Percentiles rank a stretch among this genome's conserved stretches.
These are phyloP conservation scores for Solanum hybrid DNA, from an alignment of 305 asterid genomes.

Conservation along the genomic window DNA sequence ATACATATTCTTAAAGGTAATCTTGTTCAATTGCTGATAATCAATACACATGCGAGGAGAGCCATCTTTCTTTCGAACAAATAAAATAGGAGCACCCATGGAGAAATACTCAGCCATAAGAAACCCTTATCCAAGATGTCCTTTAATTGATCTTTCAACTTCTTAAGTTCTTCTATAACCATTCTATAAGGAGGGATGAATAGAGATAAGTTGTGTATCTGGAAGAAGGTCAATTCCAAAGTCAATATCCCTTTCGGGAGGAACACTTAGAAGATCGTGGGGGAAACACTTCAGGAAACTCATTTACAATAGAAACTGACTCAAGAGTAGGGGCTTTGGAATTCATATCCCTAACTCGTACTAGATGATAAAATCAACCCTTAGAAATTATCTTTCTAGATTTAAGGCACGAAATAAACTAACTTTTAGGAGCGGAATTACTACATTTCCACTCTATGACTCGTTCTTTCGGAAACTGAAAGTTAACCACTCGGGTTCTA, in stretches of 20 bases:
- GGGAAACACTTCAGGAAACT: background rate
- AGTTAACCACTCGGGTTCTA: background rate
- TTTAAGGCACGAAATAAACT: background rate
- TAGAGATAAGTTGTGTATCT: background rate
- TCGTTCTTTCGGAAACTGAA: background rate
- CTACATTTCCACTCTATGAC: too few relatives aligned
- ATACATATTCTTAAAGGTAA: background rate
- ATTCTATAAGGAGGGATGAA: background rate
- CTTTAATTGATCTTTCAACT: background rate
- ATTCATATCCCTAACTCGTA: background rate
- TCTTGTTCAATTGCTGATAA: background rate
- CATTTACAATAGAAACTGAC: background rate
- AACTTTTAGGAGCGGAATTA: too few relatives aligned
- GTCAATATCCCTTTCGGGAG: too few relatives aligned
- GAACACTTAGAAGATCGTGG: background rate
- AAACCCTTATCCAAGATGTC: background rate
- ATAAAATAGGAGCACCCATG: background rate
- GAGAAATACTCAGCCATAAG: background rate
- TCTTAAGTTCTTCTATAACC: background rate
- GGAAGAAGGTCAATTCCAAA: background rate
- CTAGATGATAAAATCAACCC: background rate
- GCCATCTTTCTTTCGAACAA: background rate
- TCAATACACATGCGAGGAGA: background rate
- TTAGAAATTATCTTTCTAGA: background rate
- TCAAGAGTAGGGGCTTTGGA: background rate